phyloP scores from a whole-genome alignment of 352 stramenopile species.

The Phytophthora litchii region DNA sequence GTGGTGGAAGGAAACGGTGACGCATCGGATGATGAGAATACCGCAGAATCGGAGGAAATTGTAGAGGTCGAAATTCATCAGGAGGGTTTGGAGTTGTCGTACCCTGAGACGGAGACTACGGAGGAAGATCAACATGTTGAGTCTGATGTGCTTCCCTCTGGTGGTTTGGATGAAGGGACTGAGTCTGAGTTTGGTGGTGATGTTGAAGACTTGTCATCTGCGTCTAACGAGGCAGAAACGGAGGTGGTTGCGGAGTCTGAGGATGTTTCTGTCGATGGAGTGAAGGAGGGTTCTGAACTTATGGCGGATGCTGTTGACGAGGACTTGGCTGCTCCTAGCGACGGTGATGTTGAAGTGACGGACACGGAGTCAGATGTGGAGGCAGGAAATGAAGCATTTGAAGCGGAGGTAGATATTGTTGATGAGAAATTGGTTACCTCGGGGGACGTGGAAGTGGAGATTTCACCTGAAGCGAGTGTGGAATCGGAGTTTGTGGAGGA shows the following conservation, averaged over 20 bases:
- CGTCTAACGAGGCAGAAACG: not conserved
- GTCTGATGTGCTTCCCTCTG: not conserved
- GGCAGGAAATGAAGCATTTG: not conserved
- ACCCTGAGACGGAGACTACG: constrained; percentile 5
- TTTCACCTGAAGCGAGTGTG: constrained; percentile 11
- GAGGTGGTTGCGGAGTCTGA: constrained; percentile 6
- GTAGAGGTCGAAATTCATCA: constrained; percentile 32
- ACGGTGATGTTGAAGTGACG: not conserved
- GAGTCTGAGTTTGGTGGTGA: not conserved
- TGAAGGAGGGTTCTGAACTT: constrained; percentile 5
- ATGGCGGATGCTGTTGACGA: constrained; percentile 3
- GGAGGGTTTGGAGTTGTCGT: constrained; percentile 25
- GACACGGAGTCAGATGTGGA: constrained; percentile 1
- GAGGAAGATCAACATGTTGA: constrained; percentile 35
- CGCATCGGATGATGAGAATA: not conserved
- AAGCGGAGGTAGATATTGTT: not conserved
- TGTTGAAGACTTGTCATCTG: constrained; percentile 1
- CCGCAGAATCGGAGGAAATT: constrained; percentile 8
- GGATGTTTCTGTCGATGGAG: not conserved
- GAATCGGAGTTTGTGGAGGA: not conserved
- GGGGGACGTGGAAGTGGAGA: constrained; percentile 15
- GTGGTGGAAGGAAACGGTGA: constrained; percentile 6
- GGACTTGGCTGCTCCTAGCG: not conserved
- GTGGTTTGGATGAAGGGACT: not conserved
- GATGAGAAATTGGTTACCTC: not conserved